Percentiles rank a stretch among this genome's conserved stretches.
phyloP scores from a whole-genome alignment of 345 rosid species.

The Viola odorata region DNA sequence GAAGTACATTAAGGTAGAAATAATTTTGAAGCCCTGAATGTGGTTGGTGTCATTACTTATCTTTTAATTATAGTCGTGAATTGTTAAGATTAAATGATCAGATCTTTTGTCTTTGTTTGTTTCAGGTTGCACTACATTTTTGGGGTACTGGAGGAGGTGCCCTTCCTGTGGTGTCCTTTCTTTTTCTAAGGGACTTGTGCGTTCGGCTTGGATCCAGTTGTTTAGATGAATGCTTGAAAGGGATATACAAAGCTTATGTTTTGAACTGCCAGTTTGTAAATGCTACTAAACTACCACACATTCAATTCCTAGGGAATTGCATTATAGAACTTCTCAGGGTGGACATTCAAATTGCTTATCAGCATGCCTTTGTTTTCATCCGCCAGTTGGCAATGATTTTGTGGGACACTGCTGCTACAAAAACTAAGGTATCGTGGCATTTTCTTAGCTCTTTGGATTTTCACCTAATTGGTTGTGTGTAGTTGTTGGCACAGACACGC shows the following conservation, averaged over 20 bases:
- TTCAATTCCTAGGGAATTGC: constrained; percentile 82
- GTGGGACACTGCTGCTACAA: constrained; percentile 74
- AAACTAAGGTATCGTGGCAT: constrained; percentile 64
- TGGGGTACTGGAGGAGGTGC: constrained; percentile 95
- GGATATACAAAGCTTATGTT: constrained; percentile 76
- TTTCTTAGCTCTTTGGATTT: neutral
- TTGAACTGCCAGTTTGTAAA: constrained; percentile 83
- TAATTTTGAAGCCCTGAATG: neutral
- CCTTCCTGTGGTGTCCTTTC: constrained; percentile 75
- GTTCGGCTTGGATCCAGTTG: constrained; percentile 70
- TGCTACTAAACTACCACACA: constrained; percentile 67
- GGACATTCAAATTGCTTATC: constrained; percentile 82
- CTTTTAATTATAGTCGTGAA: neutral
- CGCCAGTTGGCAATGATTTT: constrained; percentile 80
- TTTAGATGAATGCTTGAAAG: constrained; percentile 85
- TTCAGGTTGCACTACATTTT: constrained; percentile 82
- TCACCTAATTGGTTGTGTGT: neutral
- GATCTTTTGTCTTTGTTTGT: constrained; percentile 1
- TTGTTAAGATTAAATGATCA: too few species aligned
- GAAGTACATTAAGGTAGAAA: constrained; percentile 73
- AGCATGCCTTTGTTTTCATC: constrained; percentile 88
- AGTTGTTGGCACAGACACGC: too few species aligned
- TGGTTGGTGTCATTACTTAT: neutral
- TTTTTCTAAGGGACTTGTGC: constrained; percentile 81
- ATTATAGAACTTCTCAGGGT: constrained; percentile 79